Evolutionary conservation across 2,329 filamentous ascomycete genomes (phyloP), one percentile per base, ranked within the genome.

Genomic region (Elsinoe australis): DNA sequence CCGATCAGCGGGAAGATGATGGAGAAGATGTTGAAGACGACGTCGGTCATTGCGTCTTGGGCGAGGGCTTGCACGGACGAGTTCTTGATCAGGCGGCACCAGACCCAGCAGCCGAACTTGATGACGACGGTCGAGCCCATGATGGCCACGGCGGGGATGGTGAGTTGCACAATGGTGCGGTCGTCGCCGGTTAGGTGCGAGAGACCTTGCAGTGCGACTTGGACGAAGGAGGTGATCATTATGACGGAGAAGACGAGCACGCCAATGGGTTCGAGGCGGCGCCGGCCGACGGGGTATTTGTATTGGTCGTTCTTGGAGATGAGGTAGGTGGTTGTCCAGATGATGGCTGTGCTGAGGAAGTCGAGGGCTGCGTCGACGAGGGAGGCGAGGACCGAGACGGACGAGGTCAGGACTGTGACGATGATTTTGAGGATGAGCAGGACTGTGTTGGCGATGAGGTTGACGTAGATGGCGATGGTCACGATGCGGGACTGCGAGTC

Each of bases 1-100:
- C 86, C 86, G 48, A 86, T 73, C 6, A 94, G 77, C 1, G 88
- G 88, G 61, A 94, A 94, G 18, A 92, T 74, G 59, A 94, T 92
- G 54, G 84, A 88, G 59, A 92, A 90, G 1, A 79, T 79, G 66
- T 95, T 95, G 75, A 95, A 95, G 24, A 94, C 80, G 21, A 95
- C 85, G 59, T 94, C 85, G 0, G 85, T 74, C 65, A 78, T 71
- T 9, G 79, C 79, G 54, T 82, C 79, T 56, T 82, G 78, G 0
- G 79, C 79, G 55, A 94, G 70, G 1, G 87, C 87, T 61, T 89
- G 86, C 3, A 94, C 87, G 53, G 82, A 87, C 2, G 84, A 88
- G 63, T 94, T 94, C 56, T 80, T 86, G 55, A 94, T 85, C 26
- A 92, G 65, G 5, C 87, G 83, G 62, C 86, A 94, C 85, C 85